Conservation (phyloP, 352 stramenopile genomes). For the Phytophthora fragariae region DNA sequence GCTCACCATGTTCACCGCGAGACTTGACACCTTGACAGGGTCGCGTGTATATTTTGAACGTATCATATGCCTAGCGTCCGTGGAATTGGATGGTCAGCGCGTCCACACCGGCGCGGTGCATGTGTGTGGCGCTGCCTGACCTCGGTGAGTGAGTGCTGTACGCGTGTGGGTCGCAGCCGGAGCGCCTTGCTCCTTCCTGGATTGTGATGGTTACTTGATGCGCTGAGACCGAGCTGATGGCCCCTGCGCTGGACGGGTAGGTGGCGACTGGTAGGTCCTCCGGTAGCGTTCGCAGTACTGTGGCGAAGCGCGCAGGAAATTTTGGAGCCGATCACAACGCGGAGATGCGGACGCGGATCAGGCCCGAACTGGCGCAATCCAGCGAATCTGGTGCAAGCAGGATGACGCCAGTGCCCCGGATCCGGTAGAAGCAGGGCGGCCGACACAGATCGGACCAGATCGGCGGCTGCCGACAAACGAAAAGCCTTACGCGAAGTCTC, state of each 20-base stretch:
- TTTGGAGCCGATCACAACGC: too few relatives aligned
- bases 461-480: too few relatives aligned
- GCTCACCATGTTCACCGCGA: neutral
- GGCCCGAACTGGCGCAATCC: too few relatives aligned
- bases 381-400: too few relatives aligned
- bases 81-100: neutral
- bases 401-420: too few relatives aligned
- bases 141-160: constrained; percentile 6
- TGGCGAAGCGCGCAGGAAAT: too few relatives aligned
- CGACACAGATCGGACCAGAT: too few relatives aligned
- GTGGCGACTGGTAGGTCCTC: neutral
- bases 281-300: neutral
- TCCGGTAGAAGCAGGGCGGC: too few relatives aligned
- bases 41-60: neutral
- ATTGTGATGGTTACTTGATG: neutral
- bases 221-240: neutral
- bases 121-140: neutral
- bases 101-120: constrained; percentile 3
- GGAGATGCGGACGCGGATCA: too few relatives aligned
- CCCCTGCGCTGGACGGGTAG: neutral
- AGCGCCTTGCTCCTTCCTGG: neutral
- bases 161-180: neutral
- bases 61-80: neutral
- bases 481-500: too few relatives aligned
- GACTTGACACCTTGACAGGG: too few relatives aligned